Conservation (phyloP, 768 basidiomycete species). For the Amanita pallidorosea region DNA sequence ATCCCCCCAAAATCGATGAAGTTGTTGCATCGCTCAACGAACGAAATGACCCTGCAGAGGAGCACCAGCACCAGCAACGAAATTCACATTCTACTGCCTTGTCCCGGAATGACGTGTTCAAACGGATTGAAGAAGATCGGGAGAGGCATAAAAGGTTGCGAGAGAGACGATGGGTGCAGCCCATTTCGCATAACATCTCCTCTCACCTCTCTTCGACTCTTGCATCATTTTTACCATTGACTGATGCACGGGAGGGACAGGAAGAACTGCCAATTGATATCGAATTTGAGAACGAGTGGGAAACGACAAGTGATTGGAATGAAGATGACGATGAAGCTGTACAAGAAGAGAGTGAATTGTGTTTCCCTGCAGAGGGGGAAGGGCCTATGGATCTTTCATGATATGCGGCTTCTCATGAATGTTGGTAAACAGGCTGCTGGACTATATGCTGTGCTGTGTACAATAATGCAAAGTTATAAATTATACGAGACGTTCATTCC, state of each 20-base stretch:
- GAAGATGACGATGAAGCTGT: constrained; percentile 78
- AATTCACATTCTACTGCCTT: constrained; percentile 24
- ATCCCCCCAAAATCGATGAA: constrained; percentile 68
- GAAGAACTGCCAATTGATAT: constrained; percentile 63
- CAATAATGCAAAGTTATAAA: constrained; percentile 1
- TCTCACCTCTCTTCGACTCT: constrained; percentile 31
- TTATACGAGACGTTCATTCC: constrained; percentile 12
- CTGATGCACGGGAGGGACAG: constrained; percentile 38
- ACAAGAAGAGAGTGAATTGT: constrained; percentile 58
- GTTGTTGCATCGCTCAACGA: constrained; percentile 45
- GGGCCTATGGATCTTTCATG: constrained; percentile 32
- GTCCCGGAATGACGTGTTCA: constrained; percentile 61
- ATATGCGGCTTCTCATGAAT: neutral
- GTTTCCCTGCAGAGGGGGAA: constrained; percentile 45
- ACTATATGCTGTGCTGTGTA: neutral
- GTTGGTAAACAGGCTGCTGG: neutral
- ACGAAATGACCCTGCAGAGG: constrained; percentile 18
- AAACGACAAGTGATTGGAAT: constrained; percentile 85
- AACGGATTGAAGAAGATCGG: constrained; percentile 85
- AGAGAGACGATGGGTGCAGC: constrained; percentile 88
- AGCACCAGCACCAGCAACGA: constrained; percentile 7
- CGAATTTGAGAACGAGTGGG: constrained; percentile 87
- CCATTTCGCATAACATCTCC: constrained; percentile 40
- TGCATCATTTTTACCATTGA: constrained; percentile 51
- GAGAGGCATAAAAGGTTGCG: constrained; percentile 88